A percentile compares a stretch with the other conserved stretches of the same genome.
These are phyloP conservation scores for Trifolium fragiferum DNA, from an alignment of 306 rosid species.

Conservation along the genomic window DNA sequence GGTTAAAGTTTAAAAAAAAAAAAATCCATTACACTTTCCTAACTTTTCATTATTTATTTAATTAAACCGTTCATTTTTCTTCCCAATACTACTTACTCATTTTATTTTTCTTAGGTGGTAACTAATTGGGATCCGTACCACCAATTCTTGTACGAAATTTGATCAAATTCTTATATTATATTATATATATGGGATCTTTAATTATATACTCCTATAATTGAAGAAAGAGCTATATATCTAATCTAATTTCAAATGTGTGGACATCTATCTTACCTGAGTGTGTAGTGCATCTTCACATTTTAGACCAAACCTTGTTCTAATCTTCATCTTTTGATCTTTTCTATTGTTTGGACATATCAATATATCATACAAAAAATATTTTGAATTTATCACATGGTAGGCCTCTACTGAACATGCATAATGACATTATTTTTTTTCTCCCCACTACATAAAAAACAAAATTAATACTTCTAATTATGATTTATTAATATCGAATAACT, in stretches of 20 bases:
- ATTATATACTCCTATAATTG: constrained; percentile 21
- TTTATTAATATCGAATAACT: not conserved
- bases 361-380: not conserved
- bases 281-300: not conserved
- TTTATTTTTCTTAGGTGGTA: constrained; percentile 3
- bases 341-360: not conserved
- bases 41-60: not conserved
- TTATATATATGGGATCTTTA: not conserved
- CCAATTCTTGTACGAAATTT: constrained; percentile 42
- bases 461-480: not conserved
- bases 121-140: constrained; percentile 47
- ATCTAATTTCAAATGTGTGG: constrained; percentile 29
- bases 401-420: not conserved
- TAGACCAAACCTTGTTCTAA: not conserved
- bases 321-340: not conserved
- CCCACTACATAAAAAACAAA: not conserved
- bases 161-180: not conserved
- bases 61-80: not conserved
- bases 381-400: not conserved
- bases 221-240: constrained; percentile 23
- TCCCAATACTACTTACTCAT: not conserved
- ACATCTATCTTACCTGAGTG: not conserved
- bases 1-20: no score
- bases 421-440: not conserved
- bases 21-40: no score